Evolutionary conservation across 257 asterid genomes (phyloP).

Genomic region (Gentiana straminea): DNA sequence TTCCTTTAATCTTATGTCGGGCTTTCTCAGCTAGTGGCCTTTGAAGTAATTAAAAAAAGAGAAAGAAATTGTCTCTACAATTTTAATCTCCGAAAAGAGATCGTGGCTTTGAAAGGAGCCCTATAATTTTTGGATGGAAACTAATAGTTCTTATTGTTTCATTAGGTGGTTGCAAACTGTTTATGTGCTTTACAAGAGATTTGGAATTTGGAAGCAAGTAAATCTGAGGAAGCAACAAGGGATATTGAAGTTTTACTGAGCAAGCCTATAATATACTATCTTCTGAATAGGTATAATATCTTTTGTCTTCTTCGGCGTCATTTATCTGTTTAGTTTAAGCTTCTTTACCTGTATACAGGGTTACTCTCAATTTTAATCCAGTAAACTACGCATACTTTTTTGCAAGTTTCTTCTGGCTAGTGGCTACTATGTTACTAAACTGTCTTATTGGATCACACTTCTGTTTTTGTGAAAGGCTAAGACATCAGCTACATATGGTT

Average conservation of each 20-base stretch:
- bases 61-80: no score
- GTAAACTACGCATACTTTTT: not conserved
- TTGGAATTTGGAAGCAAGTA: conserved; percentile 88
- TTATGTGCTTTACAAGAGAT: conserved; percentile 84
- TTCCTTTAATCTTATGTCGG: no score
- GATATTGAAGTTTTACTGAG: conserved; percentile 79
- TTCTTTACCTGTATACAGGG: not conserved
- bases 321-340: not conserved
- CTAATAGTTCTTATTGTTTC: conserved; percentile 6
- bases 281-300: conserved; percentile 60
- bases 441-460: not conserved
- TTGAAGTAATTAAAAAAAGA: no score
- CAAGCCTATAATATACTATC: conserved; percentile 77
- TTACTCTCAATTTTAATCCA: not conserved
- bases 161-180: conserved; percentile 89
- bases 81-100: no score
- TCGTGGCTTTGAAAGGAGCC: no score
- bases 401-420: not conserved
- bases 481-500: not conserved
- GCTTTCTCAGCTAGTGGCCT: no score
- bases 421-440: conserved; percentile 1
- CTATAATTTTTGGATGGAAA: no score
- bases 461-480: not conserved
- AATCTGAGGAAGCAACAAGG: conserved; percentile 80
- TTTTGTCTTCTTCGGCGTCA: no score